A percentile compares a stretch with the other conserved stretches of the same genome.
Conservation (phyloP, 2,329 filamentous ascomycete species). For the Apiospora hydei region DNA sequence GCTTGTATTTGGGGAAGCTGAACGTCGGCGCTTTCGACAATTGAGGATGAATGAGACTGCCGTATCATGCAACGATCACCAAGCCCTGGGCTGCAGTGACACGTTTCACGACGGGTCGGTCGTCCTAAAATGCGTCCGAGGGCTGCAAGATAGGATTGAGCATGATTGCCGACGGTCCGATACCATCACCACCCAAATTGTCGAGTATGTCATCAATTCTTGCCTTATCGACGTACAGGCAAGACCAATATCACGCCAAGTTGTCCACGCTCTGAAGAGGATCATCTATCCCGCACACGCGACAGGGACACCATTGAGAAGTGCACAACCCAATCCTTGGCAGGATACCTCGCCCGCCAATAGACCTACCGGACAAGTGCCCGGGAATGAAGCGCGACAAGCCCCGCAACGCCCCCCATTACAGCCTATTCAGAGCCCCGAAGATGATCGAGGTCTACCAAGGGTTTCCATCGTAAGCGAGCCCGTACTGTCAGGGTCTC, state of each 20-base stretch:
- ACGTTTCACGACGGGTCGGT: neutral
- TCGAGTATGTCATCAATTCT: neutral
- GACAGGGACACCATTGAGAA: neutral
- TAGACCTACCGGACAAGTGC: too few relatives aligned
- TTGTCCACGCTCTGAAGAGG: neutral
- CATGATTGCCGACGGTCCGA: neutral
- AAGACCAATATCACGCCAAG: accelerated
- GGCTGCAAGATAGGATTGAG: neutral
- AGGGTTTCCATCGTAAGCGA: neutral
- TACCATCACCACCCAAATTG: neutral
- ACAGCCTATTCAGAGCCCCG: neutral
- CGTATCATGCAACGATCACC: neutral
- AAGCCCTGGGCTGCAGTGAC: neutral
- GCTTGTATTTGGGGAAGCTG: neutral
- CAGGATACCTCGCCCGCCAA: neutral
- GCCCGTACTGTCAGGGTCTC: neutral
- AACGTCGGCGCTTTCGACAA: neutral
- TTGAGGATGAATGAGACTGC: neutral
- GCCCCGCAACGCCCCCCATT: neutral
- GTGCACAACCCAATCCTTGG: neutral
- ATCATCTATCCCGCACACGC: neutral
- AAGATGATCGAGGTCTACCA: neutral
- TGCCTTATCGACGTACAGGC: neutral
- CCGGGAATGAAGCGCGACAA: neutral
- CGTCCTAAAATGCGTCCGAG: neutral